Evolutionary conservation across 2,329 filamentous ascomycete genomes (phyloP), one percentile per base, ranked within the genome.

Genomic region (Acrodontium crateriforme): DNA sequence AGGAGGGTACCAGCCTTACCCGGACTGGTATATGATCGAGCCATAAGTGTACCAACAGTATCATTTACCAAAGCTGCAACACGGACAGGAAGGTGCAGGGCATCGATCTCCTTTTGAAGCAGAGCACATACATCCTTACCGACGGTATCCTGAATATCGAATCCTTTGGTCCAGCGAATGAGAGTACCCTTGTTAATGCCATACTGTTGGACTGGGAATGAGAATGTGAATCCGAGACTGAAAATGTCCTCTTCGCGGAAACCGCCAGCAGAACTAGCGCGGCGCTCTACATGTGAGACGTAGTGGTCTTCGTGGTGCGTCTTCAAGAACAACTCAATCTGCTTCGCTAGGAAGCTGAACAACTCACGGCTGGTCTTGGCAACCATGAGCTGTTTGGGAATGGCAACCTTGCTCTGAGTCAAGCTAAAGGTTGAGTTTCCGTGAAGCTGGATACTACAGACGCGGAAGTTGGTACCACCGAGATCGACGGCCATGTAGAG

Each of bases 101-200:
- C 72, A 58, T 95, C 83, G 45, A 98, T 85, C 56, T 94, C 89
- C 12, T 63, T 62, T 58, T 98, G 89, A 18, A 98, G 67, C 37
- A 98, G 62, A 22, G 74, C 77, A 54, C 89, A 98, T 17, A 98
- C 85, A 54, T 98, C 89, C 58, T 94, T 79, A 45, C 87, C 89
- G 33, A 98, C 58, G 1, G 85, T 81, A 51, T 95, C 89, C n/a
- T 75, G 70, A 41, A 98, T 95, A 52, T 95, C 83, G 52, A 94
- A 98, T 28, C 89, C 89, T 63, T 98, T 98, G 32, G 89, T 98
- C 89, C 89, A 98, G 44, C 89, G 75, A 57, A 94, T 89, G 30
- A 98, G 67, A 32, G 76, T 78, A 36, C 89, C 89, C 59, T 84
- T 87, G 67, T 95, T 95, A 54, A 98, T 93, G 20, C 83, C 85